These are phyloP conservation scores for Thalassiosira exigua DNA, from an alignment of 352 stramenopile genomes.

Conservation along the genomic window DNA sequence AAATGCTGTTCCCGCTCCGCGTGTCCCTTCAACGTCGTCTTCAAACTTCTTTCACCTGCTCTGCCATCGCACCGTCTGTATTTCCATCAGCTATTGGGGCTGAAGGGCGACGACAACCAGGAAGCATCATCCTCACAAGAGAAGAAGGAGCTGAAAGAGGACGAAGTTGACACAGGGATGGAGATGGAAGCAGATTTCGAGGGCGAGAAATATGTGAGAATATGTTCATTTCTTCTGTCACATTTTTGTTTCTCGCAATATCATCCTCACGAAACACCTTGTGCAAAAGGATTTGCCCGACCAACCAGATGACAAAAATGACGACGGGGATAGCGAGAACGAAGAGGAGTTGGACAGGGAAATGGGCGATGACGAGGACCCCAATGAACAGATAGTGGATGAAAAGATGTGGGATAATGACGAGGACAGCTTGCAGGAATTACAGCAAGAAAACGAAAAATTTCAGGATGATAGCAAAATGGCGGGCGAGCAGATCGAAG, in stretches of 20 bases:
- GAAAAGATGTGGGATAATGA: slow-evolving; percentile 98
- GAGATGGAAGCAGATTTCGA: slow-evolving; percentile 99
- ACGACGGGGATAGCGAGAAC: slow-evolving; percentile 91
- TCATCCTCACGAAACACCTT: no score
- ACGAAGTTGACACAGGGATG: slow-evolving; percentile 96
- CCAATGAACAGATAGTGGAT: slow-evolving; percentile 94
- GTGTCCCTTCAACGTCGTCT: no score
- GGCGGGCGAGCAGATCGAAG: slow-evolving; percentile 85
- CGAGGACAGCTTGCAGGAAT: slow-evolving; percentile 82
- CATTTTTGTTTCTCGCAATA: no score
- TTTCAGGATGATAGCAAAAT: slow-evolving; percentile 89
- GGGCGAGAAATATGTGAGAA: slow-evolving; percentile 96
- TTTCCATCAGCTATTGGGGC: slow-evolving; percentile 98
- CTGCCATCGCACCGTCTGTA: no score
- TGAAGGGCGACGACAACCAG: slow-evolving; percentile 92
- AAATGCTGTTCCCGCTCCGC: no score
- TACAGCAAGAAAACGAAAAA: slow-evolving; percentile 87
- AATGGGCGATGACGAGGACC: slow-evolving; percentile 95
- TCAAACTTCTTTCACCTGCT: no score
- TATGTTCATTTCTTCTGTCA: no score
- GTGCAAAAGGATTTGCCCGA: slow-evolving; percentile 93
- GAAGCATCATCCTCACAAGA: slow-evolving; percentile 89
- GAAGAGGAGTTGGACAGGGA: slow-evolving; percentile 97
- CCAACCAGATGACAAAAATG: slow-evolving; percentile 77
- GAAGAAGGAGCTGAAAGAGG: slow-evolving; percentile 88